Evolutionary conservation across 371 early-diverging fungal genomes (phyloP), one percentile per base, ranked within the genome.

Genomic region (Ordospora colligata): DNA sequence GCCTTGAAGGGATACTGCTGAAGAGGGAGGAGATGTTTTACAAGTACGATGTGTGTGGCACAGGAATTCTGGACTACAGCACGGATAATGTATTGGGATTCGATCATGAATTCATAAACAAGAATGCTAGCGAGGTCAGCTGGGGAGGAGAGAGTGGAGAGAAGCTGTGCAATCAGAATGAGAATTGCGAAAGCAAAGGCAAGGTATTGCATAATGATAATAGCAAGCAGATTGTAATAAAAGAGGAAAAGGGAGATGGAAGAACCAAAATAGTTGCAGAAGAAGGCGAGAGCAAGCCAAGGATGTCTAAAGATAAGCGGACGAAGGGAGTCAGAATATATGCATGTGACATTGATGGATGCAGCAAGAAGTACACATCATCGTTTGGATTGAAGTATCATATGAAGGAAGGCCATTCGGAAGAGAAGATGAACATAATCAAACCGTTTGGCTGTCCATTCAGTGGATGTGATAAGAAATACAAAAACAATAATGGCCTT

Each of bases 401-500:
- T 53, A 79, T 83, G 77, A 72, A 77, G 47, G 77, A 83, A 42
- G 86, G 86, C 7, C 86, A 86, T 58, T 58, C 67, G 25, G 72
- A 80, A 47, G 80, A 82, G 37, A 80, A 83, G 44, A 46, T 80
- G 51, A 80, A 78, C 43, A 72, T 73, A 82, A 89, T 81, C 27
- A 93, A 92, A 82, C 94, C 93, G 6, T 93, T 89, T 83, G 86
- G 87, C 25, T 95, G 95, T 82, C 87, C 89, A 11, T 87, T 91
- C 67, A 86, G 88, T 54, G 89, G 88, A 14, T 95, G 95, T 85
- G 89, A 89, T 64, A 93, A 92, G 81, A 86, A 90, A 27, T 96
- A 95, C 87, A 95, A 95, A 87, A 95, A 95, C 84, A 85, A 91
- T 75, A 95, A 94, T 80, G 97, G 97, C 1, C 87, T 96, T 73